These are phyloP conservation scores for Lycium barbarum DNA, from an alignment of 257 asterid genomes.

Conservation along the genomic window DNA sequence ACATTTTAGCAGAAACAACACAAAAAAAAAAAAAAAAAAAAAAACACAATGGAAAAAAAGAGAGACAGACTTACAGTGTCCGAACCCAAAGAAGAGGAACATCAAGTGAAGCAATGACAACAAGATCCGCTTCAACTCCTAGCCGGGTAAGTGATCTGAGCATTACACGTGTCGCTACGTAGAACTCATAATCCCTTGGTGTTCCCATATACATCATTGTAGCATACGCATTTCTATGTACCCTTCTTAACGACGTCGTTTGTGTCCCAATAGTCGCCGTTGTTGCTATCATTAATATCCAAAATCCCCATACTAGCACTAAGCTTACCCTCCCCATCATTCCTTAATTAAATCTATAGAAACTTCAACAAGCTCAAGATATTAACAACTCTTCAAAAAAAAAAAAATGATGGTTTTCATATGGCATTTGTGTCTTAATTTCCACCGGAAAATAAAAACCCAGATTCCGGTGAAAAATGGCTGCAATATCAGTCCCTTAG, in stretches of 20 bases:
- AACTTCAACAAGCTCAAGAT: not conserved
- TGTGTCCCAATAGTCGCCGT: not conserved
- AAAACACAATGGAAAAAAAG: too few species aligned
- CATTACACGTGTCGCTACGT: slow-evolving; percentile 88
- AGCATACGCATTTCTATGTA: slow-evolving; percentile 76
- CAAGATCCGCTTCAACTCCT: slow-evolving; percentile 80
- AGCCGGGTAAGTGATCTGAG: slow-evolving; percentile 68
- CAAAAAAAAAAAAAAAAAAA: too few species aligned
- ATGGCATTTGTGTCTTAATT: not conserved
- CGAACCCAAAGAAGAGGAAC: slow-evolving; percentile 82
- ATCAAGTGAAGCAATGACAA: slow-evolving; percentile 95
- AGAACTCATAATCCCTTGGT: slow-evolving; percentile 95
- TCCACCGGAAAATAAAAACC: not conserved
- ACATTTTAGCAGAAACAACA: not conserved
- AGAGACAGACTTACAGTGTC: slow-evolving; percentile 65
- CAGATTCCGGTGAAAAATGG: not conserved
- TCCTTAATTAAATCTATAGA: not conserved
- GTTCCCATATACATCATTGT: slow-evolving; percentile 99
- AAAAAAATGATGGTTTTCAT: not conserved
- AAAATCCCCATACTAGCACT: slow-evolving; percentile 15
- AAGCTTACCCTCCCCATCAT: slow-evolving; percentile 1
- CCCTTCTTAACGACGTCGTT: slow-evolving; percentile 1
- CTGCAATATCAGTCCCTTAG: not conserved
- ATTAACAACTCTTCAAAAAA: not conserved
- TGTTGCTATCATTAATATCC: slow-evolving; percentile 30